Conservation (phyloP, 2,329 filamentous ascomycete species). For the Claviceps purpurea region DNA sequence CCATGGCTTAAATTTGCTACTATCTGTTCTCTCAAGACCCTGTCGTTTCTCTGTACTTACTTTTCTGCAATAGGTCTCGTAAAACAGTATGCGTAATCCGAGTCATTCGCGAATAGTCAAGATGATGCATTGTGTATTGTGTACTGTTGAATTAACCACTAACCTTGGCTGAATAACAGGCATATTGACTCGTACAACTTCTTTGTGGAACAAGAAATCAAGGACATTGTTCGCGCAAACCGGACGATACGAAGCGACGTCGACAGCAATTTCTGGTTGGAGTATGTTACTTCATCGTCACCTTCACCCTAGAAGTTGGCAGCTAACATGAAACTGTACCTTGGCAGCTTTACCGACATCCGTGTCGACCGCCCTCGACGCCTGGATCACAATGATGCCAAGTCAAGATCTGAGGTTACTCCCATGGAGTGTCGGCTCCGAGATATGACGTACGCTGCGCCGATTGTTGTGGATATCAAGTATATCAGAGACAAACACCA, state of each 20-base stretch:
- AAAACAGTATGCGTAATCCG: conserved; percentile 50
- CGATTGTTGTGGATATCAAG: conserved; percentile 83
- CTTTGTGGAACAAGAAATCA: conserved; percentile 91
- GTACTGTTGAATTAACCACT: neutral
- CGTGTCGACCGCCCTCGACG: conserved; percentile 72
- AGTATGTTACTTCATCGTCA: conserved; percentile 29
- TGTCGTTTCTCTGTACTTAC: neutral
- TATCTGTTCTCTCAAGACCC: neutral
- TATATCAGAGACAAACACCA: conserved; percentile 72
- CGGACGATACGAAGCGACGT: conserved; percentile 81
- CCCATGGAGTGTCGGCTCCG: conserved; percentile 93
- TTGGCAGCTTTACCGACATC: conserved; percentile 63
- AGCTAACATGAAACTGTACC: neutral
- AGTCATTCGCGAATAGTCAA: neutral
- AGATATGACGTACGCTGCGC: conserved; percentile 96
- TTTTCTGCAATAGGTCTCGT: conserved; percentile 46
- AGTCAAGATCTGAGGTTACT: conserved; percentile 62
- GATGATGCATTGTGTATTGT: neutral
- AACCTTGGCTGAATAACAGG: conserved; percentile 18
- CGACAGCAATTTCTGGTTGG: conserved; percentile 83
- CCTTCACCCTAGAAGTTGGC: neutral
- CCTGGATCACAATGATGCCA: conserved; percentile 58
- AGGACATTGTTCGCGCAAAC: conserved; percentile 91
- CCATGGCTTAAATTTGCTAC: neutral
- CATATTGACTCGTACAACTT: conserved; percentile 99